phyloP scores from a whole-genome alignment of 2,329 filamentous ascomycete genomes.

The Juglanconis oblonga region DNA sequence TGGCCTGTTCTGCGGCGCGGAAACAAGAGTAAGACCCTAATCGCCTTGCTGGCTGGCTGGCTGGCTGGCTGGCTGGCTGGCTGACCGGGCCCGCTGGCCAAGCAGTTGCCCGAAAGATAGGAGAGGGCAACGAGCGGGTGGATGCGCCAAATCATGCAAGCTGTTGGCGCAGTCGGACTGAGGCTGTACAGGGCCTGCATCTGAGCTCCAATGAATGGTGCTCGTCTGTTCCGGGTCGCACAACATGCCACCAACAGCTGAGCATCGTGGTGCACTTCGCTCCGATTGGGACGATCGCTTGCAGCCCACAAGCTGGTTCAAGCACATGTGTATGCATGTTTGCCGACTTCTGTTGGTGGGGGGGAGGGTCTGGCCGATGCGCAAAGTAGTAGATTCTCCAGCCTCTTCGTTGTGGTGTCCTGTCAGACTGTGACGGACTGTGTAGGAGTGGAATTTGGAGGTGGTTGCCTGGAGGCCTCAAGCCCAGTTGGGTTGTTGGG shows the following conservation, averaged over 20 bases:
- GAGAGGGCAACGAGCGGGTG: neutral
- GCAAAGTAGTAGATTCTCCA: neutral
- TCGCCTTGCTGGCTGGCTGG: too few relatives aligned
- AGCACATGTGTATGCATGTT: neutral
- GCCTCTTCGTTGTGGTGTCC: neutral
- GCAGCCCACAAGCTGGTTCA: neutral
- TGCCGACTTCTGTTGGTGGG: neutral
- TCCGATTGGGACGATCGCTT: constrained; percentile 12
- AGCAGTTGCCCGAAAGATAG: neutral
- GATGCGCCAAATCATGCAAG: neutral
- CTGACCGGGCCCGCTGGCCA: too few relatives aligned
- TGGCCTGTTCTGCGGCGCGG: neutral
- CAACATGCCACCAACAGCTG: neutral
- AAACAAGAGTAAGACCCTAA: neutral
- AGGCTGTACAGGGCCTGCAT: neutral
- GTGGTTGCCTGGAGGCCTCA: neutral
- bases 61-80: too few relatives aligned
- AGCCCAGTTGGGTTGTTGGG: too few relatives aligned
- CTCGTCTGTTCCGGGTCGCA: neutral
- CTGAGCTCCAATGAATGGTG: neutral
- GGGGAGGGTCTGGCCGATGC: neutral
- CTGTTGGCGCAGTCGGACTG: neutral
- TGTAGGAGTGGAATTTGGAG: neutral
- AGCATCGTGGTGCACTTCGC: neutral
- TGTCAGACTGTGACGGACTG: neutral